A percentile compares a stretch with the other conserved stretches of the same genome.
These are phyloP conservation scores for Rhododendron ferrugineum DNA, from an alignment of 148 eudicot genomes.

Conservation along the genomic window DNA sequence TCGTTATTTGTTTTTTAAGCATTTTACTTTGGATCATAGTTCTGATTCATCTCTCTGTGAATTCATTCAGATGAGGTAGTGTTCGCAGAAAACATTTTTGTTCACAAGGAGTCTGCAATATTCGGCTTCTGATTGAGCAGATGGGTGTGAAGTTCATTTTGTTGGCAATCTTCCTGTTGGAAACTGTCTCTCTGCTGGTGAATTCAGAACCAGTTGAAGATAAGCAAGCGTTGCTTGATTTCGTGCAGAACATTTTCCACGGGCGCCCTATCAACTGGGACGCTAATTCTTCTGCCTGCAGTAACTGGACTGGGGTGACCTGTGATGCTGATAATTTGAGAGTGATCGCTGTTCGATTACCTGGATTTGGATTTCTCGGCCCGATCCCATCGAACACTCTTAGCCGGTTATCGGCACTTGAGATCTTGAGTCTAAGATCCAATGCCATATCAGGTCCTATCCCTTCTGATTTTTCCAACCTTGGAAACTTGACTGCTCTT, in stretches of 20 bases:
- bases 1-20: neutral
- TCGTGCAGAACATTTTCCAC: conserved; percentile 21
- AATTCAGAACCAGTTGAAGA: conserved; percentile 47
- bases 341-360: conserved; percentile 34
- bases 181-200: conserved; percentile 16
- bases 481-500: conserved; percentile 40
- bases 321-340: conserved; percentile 34
- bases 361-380: conserved; percentile 32
- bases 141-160: conserved; percentile 43
- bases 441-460: conserved; percentile 49
- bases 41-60: neutral
- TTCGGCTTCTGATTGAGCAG: conserved; percentile 1
- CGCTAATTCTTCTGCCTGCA: conserved; percentile 25
- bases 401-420: conserved; percentile 34
- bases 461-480: conserved; percentile 51
- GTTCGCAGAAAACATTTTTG: neutral
- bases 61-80: conserved; percentile 2
- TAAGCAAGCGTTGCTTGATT: conserved; percentile 45
- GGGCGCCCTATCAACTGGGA: conserved; percentile 31
- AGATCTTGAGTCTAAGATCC: conserved; percentile 50
- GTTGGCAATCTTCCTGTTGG: conserved; percentile 28
- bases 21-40: neutral
- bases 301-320: conserved; percentile 43
- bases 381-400: conserved; percentile 36
- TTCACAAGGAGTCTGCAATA: neutral